Evolutionary conservation across 1,284 basidiomycete genomes (phyloP).

Genomic region (Heliocybe sulcata): DNA sequence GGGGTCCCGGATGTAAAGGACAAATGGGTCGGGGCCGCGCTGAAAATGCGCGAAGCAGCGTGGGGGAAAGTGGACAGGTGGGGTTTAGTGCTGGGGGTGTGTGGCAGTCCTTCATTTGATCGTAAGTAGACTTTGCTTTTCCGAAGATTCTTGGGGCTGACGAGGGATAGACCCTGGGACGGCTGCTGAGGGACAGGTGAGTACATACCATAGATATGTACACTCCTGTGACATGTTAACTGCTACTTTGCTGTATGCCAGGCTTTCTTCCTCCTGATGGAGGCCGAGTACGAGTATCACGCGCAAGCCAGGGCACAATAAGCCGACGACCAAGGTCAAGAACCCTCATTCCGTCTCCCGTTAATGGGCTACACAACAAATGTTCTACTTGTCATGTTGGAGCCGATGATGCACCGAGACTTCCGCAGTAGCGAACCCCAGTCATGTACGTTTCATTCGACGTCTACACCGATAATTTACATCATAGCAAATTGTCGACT

Average conservation of each 20-base stretch:
- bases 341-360: too few relatives aligned
- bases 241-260: not conserved
- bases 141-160: not conserved
- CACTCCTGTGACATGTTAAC: not conserved
- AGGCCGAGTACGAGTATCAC: not conserved
- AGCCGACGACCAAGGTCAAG: not conserved
- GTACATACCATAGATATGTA: not conserved
- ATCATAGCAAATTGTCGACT: not conserved
- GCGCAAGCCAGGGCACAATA: not conserved
- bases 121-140: not conserved
- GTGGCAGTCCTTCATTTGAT: constrained; percentile 17
- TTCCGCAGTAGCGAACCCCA: too few relatives aligned
- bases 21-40: constrained; percentile 11
- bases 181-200: not conserved
- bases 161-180: not conserved
- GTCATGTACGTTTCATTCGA: not conserved
- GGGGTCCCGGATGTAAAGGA: not conserved
- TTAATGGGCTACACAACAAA: too few relatives aligned
- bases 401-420: too few relatives aligned
- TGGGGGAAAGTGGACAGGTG: constrained; percentile 14
- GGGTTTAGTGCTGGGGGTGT: constrained; percentile 18
- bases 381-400: too few relatives aligned
- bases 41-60: constrained; percentile 12
- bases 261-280: constrained; percentile 1
- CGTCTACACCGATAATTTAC: not conserved